Evolutionary conservation across 192 early-diverging fungal genomes (phyloP), one percentile per base, ranked within the genome.

Genomic region (Podila epigama): DNA sequence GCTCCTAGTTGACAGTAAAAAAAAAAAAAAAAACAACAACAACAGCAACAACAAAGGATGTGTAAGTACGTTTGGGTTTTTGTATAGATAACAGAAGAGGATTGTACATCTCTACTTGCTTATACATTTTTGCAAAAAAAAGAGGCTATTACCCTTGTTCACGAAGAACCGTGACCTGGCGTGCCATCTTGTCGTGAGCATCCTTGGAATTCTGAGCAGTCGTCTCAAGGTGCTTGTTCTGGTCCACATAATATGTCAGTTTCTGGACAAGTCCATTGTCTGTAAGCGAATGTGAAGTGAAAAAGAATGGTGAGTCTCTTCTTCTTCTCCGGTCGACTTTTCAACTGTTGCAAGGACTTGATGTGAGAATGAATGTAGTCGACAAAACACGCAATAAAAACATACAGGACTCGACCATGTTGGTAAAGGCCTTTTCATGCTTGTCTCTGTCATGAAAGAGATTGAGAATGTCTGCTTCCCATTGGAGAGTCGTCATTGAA

Each of bases 401-500:
- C 79, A 69, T 83, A 85, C 84, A 81, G 42, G 82, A 73, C 52
- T 85, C 80, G 31, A 85, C 81, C 70, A 85, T 80, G 33, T 66
- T 63, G 18, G 70, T 81, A 54, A 83, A 83, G 56, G 82, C 70
- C 42, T 83, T 75, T 60, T 85, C 84, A 53, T 80, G 69, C 25
- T 66, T 70, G 63, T 85, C 82, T 44, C 84, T 69, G 27, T 79
- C 65, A 18, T 67, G 52, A 32, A 85, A 69, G 22, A 69, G 81
- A 32, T 67, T 55, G 6, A 85, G 69, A 53, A 85, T 70, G 53
- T 83, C 71, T 3, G 60, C 53, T 44, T 83, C 77, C 75, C 81
- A 83, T 28, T 68, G 73, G n/a, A 62, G 65, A 5, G 60, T 37
- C 44, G 66, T 29, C 42, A 54, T 20, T 73, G 70, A 12, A 60